Evolutionary conservation across 208 protist genomes (phyloP).

Genomic region (Leishmania guyanensis): DNA sequence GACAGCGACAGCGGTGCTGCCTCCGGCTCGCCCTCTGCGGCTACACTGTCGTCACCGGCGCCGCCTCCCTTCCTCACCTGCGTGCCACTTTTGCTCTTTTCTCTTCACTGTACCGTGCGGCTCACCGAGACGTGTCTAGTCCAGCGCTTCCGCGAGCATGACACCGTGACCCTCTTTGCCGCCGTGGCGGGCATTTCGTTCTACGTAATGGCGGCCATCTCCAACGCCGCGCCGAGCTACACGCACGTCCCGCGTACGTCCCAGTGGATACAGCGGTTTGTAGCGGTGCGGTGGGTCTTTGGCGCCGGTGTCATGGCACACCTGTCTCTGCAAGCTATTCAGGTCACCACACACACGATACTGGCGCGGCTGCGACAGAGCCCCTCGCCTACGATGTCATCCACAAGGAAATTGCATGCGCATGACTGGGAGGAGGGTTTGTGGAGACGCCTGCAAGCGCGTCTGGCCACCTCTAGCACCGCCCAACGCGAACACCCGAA

Average conservation of each 20-base stretch:
- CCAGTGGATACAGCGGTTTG: slow-evolving; percentile 1
- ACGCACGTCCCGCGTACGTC: background rate
- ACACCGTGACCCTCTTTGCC: slow-evolving; percentile 75
- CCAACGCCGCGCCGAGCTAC: slow-evolving; percentile 24
- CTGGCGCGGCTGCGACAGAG: slow-evolving; percentile 36
- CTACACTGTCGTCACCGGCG: background rate
- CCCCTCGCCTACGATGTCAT: background rate
- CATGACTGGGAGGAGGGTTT: slow-evolving; percentile 7
- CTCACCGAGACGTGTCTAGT: slow-evolving; percentile 62
- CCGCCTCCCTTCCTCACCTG: background rate
- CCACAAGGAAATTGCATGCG: background rate
- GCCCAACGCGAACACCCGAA: background rate
- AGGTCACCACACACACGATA: slow-evolving; percentile 58
- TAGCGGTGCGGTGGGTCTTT: slow-evolving; percentile 9
- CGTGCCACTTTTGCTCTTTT: slow-evolving; percentile 50
- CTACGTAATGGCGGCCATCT: slow-evolving; percentile 69
- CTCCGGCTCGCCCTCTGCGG: background rate
- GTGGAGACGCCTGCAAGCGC: slow-evolving; percentile 12
- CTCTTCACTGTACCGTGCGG: slow-evolving; percentile 65
- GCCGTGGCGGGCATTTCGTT: slow-evolving; percentile 70
- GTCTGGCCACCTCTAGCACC: background rate
- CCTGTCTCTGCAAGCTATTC: slow-evolving; percentile 50
- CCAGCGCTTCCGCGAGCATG: slow-evolving; percentile 48
- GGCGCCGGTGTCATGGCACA: slow-evolving; percentile 25
- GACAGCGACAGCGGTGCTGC: background rate